Percentiles rank a stretch among this genome's conserved stretches.
Evolutionary conservation across 441 rosid genomes (phyloP).

Genomic region (Erysimum cheiri): DNA sequence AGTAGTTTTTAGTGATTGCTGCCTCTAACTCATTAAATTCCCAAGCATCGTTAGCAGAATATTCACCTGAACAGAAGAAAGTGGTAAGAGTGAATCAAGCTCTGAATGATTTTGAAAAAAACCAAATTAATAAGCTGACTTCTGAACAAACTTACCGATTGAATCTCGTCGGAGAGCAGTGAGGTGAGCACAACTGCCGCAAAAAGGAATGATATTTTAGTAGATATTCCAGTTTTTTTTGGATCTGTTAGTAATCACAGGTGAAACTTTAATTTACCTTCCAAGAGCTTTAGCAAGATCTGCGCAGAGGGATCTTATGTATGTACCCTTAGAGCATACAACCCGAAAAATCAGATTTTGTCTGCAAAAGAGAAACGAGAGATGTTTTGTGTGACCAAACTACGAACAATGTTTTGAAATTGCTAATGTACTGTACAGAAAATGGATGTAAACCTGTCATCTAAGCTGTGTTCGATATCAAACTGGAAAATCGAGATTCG

Average conservation of each 20-base stretch:
- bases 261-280: slow-evolving; percentile 49
- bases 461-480: slow-evolving; percentile 88
- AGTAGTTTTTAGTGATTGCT: slow-evolving; percentile 72
- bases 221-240: neutral
- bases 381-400: slow-evolving; percentile 14
- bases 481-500: slow-evolving; percentile 83
- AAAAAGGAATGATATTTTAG: slow-evolving; percentile 27
- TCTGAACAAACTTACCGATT: slow-evolving; percentile 60
- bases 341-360: slow-evolving; percentile 89
- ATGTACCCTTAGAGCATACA: slow-evolving; percentile 90
- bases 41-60: slow-evolving; percentile 86
- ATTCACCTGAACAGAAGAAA: slow-evolving; percentile 60
- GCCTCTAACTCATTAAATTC: slow-evolving; percentile 88
- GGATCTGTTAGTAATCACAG: slow-evolving; percentile 8
- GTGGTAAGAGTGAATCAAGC: slow-evolving; percentile 5
- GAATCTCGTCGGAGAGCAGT: slow-evolving; percentile 93
- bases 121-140: neutral
- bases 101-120: neutral
- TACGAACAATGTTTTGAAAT: slow-evolving; percentile 19
- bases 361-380: slow-evolving; percentile 52
- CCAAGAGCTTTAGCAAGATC: slow-evolving; percentile 93
- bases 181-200: slow-evolving; percentile 90
- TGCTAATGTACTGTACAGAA: neutral
- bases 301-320: slow-evolving; percentile 92
- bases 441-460: slow-evolving; percentile 66